Evolutionary conservation across 2,329 filamentous ascomycete genomes (phyloP), one percentile per base, ranked within the genome.

Genomic region (Byssochlamys sp.): DNA sequence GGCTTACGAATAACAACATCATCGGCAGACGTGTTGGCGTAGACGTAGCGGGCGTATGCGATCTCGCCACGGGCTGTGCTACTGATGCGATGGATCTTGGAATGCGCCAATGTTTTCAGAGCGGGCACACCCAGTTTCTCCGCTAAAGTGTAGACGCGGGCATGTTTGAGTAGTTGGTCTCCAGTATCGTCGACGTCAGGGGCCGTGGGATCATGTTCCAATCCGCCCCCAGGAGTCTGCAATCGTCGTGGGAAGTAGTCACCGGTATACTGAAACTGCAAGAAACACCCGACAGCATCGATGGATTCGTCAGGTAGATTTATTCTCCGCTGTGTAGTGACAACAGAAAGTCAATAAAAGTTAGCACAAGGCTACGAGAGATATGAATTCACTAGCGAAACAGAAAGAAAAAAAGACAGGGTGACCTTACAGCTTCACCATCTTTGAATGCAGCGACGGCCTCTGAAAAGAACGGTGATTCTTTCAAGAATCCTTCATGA

Each of bases 21-120:
- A 60, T 88, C 84, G 53, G 80, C 74, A 56, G 76, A 73, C 10
- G 89, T 94, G 74, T 90, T 84, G 60, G 84, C 84, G 78, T 96
- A 96, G 31, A 95, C 88, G 76, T 91, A 96, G 71, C 90, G 85
- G 7, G 91, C 91, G 73, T 96, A 96, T 27, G 86, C 84, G 68
- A 96, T 91, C 78, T 96, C 91, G 72, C 90, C 91, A 75, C 87
- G 87, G 35, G 90, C 90, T 0, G 89, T 95, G 51, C 87, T 90
- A 69, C 91, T 87, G 67, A 95, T 88, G 71, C 89, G 89, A 78
- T 96, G 90, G 67, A 96, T 96, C 79, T 96, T 96, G 70, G 84
- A 85, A 70, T 89, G 89, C 2, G 91, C 87, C 28, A 96, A 84
- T 19, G 80, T 83, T 73, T 89, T 89, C 61, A 96, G 84, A 9